Conservation (phyloP, 495 filamentous ascomycete species). For the Aspergillus biplanus region DNA sequence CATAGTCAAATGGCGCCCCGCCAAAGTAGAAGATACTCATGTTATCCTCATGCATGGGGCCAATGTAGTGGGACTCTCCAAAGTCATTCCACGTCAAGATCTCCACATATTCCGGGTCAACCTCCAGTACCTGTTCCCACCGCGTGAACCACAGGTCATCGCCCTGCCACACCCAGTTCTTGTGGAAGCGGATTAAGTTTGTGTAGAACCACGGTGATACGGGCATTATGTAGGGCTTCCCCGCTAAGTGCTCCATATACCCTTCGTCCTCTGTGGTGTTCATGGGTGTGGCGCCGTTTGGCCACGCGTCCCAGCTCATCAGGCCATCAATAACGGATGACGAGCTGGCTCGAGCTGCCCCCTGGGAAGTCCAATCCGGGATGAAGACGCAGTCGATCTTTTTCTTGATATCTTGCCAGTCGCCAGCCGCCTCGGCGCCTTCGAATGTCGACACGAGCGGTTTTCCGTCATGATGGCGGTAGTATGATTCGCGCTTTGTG, state of each 20-base stretch:
- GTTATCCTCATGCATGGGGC: slow-evolving; percentile 46
- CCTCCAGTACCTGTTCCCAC: slow-evolving; percentile 65
- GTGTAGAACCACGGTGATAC: slow-evolving; percentile 76
- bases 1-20: slow-evolving; percentile 54
- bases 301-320: slow-evolving; percentile 79
- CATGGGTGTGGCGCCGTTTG: slow-evolving; percentile 57
- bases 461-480: slow-evolving; percentile 43
- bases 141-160: slow-evolving; percentile 73
- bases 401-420: slow-evolving; percentile 62
- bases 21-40: slow-evolving; percentile 48
- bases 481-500: slow-evolving; percentile 55
- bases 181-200: slow-evolving; percentile 65
- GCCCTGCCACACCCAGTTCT: slow-evolving; percentile 73
- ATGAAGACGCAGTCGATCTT: slow-evolving; percentile 58
- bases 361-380: slow-evolving; percentile 67
- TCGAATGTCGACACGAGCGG: slow-evolving; percentile 79
- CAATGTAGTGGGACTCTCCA: slow-evolving; percentile 78
- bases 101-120: slow-evolving; percentile 66
- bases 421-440: slow-evolving; percentile 57
- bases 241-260: slow-evolving; percentile 50
- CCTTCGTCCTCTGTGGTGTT: slow-evolving; percentile 54
- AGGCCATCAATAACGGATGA: slow-evolving; percentile 59
- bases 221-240: slow-evolving; percentile 75
- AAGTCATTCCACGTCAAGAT: slow-evolving; percentile 73
- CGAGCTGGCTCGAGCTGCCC: slow-evolving; percentile 43